Conservation (phyloP, 2,329 filamentous ascomycete species). For the Cercospora sp. region DNA sequence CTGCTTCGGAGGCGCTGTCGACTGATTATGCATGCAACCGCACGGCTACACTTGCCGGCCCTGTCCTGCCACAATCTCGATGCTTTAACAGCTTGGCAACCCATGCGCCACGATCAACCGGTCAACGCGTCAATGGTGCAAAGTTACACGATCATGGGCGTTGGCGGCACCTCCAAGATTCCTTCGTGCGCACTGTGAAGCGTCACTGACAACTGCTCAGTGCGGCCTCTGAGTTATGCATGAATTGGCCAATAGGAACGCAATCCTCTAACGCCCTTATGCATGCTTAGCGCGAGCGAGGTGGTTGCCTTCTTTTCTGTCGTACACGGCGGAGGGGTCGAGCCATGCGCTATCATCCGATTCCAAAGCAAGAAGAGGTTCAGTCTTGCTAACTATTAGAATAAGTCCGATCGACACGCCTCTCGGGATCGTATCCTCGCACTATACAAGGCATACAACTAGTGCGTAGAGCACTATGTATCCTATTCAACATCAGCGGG, state of each 20-base stretch:
- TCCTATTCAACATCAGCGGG: background rate
- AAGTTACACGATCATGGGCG: constrained; percentile 1
- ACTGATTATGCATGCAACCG: background rate
- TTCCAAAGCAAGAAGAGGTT: background rate
- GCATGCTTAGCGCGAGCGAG: constrained; percentile 18
- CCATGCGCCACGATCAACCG: background rate
- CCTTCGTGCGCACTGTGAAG: constrained; percentile 13
- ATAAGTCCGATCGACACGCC: background rate
- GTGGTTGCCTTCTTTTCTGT: constrained; percentile 20
- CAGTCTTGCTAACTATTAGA: background rate
- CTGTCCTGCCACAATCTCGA: background rate
- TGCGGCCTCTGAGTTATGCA: constrained; percentile 13
- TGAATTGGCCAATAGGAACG: constrained; percentile 13
- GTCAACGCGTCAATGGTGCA: background rate
- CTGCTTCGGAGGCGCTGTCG: background rate
- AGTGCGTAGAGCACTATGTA: background rate
- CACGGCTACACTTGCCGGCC: background rate
- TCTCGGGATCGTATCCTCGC: background rate
- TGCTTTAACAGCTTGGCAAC: background rate
- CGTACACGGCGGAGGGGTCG: constrained; percentile 6
- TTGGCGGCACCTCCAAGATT: background rate
- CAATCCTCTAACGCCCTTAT: constrained; percentile 5
- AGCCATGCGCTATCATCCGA: background rate
- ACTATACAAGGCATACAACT: background rate
- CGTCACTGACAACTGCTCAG: constrained; percentile 19